These are phyloP conservation scores for Dictyostelium intermedium DNA, from an alignment of 78 protist species.

Conservation along the genomic window DNA sequence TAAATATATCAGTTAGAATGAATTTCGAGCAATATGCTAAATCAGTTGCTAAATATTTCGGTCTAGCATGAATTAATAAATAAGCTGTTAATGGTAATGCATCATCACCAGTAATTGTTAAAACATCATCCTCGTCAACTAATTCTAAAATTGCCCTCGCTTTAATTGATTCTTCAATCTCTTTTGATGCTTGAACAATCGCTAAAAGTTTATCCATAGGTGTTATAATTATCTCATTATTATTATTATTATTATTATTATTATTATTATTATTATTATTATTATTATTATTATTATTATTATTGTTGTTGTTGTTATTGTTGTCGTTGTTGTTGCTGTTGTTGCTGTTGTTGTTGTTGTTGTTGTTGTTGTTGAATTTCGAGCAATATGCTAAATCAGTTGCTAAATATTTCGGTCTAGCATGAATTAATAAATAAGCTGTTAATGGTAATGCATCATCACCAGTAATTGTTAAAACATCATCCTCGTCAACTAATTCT, in stretches of 20 bases:
- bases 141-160: constrained; percentile 13
- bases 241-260: neutral
- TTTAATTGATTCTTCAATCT: constrained; percentile 62
- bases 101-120: constrained; percentile 67
- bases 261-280: neutral
- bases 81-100: constrained; percentile 50
- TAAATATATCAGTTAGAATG: constrained; percentile 28
- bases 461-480: constrained; percentile 38
- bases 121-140: neutral
- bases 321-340: too few species aligned
- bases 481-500: neutral
- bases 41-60: constrained; percentile 36
- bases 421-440: constrained; percentile 40
- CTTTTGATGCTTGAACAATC: constrained; percentile 31
- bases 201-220: constrained; percentile 61
- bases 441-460: constrained; percentile 64
- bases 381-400: constrained; percentile 45
- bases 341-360: too few species aligned
- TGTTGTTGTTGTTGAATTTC: too few species aligned
- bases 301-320: too few species aligned
- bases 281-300: constrained; percentile 8
- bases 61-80: constrained; percentile 49
- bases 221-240: constrained; percentile 4
- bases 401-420: constrained; percentile 40
- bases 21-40: constrained; percentile 35